Conservation (phyloP, 768 basidiomycete species). For the Clavaria fumosa region DNA sequence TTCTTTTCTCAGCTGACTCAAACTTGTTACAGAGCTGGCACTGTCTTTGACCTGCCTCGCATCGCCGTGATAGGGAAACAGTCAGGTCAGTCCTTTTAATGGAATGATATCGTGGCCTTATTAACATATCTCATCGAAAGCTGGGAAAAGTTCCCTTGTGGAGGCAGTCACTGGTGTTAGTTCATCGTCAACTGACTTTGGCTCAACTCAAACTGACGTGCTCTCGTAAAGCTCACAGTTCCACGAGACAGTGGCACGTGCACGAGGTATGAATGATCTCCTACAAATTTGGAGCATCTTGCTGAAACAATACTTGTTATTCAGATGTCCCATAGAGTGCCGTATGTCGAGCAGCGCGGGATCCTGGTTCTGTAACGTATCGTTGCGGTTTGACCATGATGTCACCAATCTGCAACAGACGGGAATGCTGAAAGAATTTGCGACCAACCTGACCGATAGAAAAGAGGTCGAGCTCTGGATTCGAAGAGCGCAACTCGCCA, state of each 20-base stretch:
- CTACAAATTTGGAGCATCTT: not conserved
- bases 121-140: constrained; percentile 11
- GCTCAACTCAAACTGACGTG: not conserved
- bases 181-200: constrained; percentile 10
- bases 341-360: constrained; percentile 26
- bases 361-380: constrained; percentile 30
- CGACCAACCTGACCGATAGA: constrained; percentile 25
- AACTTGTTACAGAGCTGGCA: constrained; percentile 20
- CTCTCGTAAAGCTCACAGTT: constrained; percentile 34
- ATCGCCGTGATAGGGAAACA: constrained; percentile 43
- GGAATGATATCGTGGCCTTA: not conserved
- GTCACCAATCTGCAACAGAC: not conserved
- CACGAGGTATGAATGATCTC: not conserved
- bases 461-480: constrained; percentile 34
- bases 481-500: constrained; percentile 43
- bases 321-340: constrained; percentile 41
- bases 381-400: constrained; percentile 23
- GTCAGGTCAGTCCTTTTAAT: constrained; percentile 24
- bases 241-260: constrained; percentile 34
- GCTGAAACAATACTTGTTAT: not conserved
- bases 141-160: constrained; percentile 45
- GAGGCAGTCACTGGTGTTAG: constrained; percentile 41
- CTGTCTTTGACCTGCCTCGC: constrained; percentile 30
- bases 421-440: constrained; percentile 21
- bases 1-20: not conserved